A percentile compares a stretch with the other conserved stretches of the same genome.
Conservation (phyloP, 768 basidiomycete species). For the Tricholoma bakamatsutake region DNA sequence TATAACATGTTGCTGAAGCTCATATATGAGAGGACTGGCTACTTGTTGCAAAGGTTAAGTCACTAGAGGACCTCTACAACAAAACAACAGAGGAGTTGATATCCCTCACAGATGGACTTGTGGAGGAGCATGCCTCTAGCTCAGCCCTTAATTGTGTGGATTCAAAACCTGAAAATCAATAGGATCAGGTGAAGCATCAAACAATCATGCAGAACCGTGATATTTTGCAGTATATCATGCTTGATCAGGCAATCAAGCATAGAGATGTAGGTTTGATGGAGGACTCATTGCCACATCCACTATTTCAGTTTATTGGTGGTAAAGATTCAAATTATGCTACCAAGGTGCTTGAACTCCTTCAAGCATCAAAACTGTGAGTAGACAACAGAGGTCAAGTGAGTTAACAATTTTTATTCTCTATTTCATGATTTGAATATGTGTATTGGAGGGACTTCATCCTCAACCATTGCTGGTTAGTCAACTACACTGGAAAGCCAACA, state of each 20-base stretch:
- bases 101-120: constrained; percentile 20
- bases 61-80: constrained; percentile 20
- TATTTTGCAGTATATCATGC: constrained; percentile 29
- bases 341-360: neutral
- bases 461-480: neutral
- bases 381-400: neutral
- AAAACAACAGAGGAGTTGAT: constrained; percentile 21
- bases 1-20: too few species aligned
- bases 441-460: neutral
- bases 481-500: neutral
- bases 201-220: constrained; percentile 30
- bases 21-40: too few species aligned
- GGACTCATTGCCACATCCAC: constrained; percentile 21
- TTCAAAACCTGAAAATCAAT: constrained; percentile 9
- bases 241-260: constrained; percentile 27
- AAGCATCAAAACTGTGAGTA: neutral
- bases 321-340: neutral
- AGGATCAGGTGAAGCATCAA: constrained; percentile 22
- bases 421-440: neutral
- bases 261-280: constrained; percentile 35
- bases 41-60: neutral
- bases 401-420: neutral
- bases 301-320: constrained; percentile 26
- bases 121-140: constrained; percentile 24
- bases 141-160: constrained; percentile 18